phyloP scores from a whole-genome alignment of 225 moss, liverwort and hornwort genomes.

The Ulota crispa region DNA sequence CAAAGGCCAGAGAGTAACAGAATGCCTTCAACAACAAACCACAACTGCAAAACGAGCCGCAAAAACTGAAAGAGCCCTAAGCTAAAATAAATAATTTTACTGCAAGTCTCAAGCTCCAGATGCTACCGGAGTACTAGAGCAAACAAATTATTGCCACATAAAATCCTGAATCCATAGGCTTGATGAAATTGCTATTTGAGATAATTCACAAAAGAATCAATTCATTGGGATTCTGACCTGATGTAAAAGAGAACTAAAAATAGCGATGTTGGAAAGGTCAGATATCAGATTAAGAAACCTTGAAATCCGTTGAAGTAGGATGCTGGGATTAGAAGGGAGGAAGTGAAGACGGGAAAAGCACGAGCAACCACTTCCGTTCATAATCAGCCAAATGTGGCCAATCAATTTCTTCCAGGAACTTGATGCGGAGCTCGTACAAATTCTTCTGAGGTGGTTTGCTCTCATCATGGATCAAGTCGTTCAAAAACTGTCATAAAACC shows the following conservation, averaged over 20 bases:
- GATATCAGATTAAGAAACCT: background rate
- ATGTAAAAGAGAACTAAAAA: background rate
- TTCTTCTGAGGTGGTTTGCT: constrained; percentile 91
- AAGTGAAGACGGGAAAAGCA: constrained; percentile 69
- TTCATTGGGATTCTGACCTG: background rate
- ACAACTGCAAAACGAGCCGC: background rate
- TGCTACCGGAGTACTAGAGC: background rate
- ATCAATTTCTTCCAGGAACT: constrained; percentile 63
- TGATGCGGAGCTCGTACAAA: constrained; percentile 67
- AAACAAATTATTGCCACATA: background rate
- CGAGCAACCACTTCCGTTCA: constrained; percentile 73
- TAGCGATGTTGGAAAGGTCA: background rate
- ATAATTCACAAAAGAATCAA: constrained; percentile 27
- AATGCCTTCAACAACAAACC: background rate
- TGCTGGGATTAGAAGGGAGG: constrained; percentile 61
- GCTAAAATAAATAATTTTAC: constrained; percentile 1
- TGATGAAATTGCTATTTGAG: background rate
- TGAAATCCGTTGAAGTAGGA: constrained; percentile 5
- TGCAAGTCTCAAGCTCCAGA: background rate
- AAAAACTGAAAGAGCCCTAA: background rate
- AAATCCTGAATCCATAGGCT: background rate
- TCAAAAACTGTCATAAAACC: constrained; percentile 61
- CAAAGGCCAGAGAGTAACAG: background rate
- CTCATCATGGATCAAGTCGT: constrained; percentile 91
- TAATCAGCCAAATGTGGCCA: constrained; percentile 89